Base-by-base conservation (phyloP, 129 eudicot species). In the Flaveria bidentis region DNA sequence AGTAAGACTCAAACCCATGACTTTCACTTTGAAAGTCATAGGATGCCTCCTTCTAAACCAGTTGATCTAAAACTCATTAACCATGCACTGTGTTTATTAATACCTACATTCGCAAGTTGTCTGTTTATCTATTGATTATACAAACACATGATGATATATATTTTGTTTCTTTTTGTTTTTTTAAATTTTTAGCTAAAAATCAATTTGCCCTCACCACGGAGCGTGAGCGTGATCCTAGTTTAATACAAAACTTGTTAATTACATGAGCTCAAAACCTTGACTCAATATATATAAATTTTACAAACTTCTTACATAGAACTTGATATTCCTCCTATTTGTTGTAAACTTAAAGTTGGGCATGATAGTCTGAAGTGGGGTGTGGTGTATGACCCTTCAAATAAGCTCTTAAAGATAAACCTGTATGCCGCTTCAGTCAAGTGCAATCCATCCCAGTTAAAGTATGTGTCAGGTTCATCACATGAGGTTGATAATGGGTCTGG, bases 331-430 rank as follows among this genome's bases (percentile, higher is more conserved):
- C 20, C 66, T 12, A 8, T 36, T 14, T 17, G 22, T 46, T 2
- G 65, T 74, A 46, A 75, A 18, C 23, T 47, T 26, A 55, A 41
- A 42, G 58, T 77, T 18, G 74, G 36, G 60, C 84, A 80, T 0
- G 74, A 7, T 13, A 55, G 36, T n/a, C n/a, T 47, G 41, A 84
- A 75, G 4, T n/a, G 64, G 2, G 85, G 87, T 50, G 53, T 22
- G 6, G 82, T 80, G 77, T 58, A 84, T 26, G 76, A 17, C 3
- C 86, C 91, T 56, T 79, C 25, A 25, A 87, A 69, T 70, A 89
- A 75, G 22, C 85, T 80, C 18, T 63, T 68, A 23, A 75, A 81
- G 11, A 89, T 85, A 13, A 44, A 4, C 42, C 10, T 71, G 47
- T 78, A 78, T 11, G 77, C 72, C 11, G 62, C 70, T 61, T 78